Evolutionary conservation across 192 early-diverging fungal species (phyloP).

Genomic region (Haplosporangium gracile): DNA sequence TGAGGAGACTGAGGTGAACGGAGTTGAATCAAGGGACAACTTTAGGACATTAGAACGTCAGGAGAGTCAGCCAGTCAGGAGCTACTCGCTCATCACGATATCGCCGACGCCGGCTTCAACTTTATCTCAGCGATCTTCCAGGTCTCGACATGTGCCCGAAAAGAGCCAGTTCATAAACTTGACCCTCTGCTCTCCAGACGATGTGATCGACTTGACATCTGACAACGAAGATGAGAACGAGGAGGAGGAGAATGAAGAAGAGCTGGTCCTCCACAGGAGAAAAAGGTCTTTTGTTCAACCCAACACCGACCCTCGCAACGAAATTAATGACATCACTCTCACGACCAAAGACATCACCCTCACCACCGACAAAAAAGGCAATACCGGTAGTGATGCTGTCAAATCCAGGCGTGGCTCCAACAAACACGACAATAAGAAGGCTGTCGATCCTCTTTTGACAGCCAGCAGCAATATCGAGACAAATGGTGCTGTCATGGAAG

Average conservation of each 20-base stretch:
- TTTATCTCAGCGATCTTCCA: not conserved
- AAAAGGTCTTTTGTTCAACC: not conserved
- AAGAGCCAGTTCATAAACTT: not conserved
- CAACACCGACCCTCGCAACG: not conserved
- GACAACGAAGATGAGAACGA: slow-evolving; percentile 59
- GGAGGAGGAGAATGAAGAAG: slow-evolving; percentile 16
- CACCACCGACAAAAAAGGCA: not conserved
- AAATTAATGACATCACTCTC: not conserved
- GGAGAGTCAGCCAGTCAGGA: slow-evolving; percentile 21
- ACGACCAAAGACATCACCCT: not conserved
- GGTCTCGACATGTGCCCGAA: not conserved
- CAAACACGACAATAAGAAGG: not conserved
- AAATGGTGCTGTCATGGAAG: not conserved
- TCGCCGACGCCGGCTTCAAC: not conserved
- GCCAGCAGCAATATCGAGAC: not conserved
- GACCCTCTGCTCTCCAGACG: slow-evolving; percentile 42
- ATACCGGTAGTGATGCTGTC: not conserved
- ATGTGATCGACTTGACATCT: slow-evolving; percentile 76
- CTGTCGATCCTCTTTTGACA: not conserved
- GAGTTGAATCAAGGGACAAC: not conserved
- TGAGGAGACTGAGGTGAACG: not conserved
- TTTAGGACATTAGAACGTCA: not conserved
- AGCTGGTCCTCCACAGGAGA: not conserved
- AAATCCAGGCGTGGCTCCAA: not conserved
- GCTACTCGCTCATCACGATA: not conserved